phyloP scores from a whole-genome alignment of 2,329 filamentous ascomycete genomes.

The Aspergillus phoenicis region DNA sequence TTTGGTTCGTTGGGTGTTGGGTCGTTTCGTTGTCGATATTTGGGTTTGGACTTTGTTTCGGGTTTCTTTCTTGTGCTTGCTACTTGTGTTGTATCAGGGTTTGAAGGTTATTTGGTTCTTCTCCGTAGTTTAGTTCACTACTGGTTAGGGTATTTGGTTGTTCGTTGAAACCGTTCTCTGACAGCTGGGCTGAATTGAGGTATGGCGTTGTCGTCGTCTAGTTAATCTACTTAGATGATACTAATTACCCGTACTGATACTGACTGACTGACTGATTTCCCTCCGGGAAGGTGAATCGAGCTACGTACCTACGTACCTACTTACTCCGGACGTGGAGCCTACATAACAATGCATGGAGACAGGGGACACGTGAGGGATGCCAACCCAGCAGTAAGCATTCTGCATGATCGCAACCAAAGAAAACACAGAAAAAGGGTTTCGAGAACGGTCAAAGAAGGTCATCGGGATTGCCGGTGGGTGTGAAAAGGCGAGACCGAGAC shows the following conservation, averaged over 20 bases:
- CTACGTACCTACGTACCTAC: no score
- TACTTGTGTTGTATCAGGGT: no score
- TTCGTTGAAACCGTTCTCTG: slow-evolving; percentile 5
- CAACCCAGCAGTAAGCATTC: background rate
- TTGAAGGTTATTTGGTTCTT: no score
- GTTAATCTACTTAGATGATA: no score
- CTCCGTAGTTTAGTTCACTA: background rate
- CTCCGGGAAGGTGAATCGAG: background rate
- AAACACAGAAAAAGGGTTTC: background rate
- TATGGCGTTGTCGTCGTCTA: background rate
- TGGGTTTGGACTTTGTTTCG: no score
- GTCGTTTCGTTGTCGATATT: no score
- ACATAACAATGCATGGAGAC: background rate
- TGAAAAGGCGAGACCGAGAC: background rate
- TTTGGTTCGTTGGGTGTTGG: background rate
- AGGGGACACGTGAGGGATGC: background rate
- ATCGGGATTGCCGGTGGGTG: background rate
- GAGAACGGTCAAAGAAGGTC: background rate
- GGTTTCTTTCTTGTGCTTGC: no score
- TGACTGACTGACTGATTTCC: no score
- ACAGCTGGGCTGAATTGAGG: background rate
- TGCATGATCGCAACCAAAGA: background rate
- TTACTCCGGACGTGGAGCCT: background rate
- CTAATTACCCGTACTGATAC: no score
- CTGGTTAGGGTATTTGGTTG: background rate